A percentile compares a stretch with the other conserved stretches of the same genome.
Conservation (phyloP, 371 early-diverging fungal species). For the Encephalitozoon hellem region DNA sequence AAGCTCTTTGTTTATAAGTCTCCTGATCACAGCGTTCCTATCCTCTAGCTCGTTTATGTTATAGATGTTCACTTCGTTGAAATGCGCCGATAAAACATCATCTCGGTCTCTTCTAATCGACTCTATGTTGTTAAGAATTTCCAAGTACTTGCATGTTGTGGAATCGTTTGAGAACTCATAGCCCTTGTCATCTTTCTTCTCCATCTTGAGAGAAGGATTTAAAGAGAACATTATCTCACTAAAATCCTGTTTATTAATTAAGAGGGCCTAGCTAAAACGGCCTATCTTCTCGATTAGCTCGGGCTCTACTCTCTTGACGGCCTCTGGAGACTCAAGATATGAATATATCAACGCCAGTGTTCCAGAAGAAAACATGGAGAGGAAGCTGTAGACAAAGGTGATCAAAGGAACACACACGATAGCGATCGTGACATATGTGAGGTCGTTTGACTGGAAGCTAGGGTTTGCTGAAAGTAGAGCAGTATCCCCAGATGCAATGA, state of each 20-base stretch:
- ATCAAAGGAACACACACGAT: neutral
- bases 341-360: neutral
- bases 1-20: constrained; percentile 17
- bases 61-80: constrained; percentile 27
- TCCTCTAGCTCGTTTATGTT: constrained; percentile 40
- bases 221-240: neutral
- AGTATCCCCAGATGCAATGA: neutral
- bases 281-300: neutral
- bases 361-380: neutral
- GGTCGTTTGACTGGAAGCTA: neutral
- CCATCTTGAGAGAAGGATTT: neutral
- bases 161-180: neutral
- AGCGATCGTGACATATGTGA: neutral
- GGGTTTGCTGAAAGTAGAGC: neutral
- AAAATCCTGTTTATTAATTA: neutral
- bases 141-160: neutral
- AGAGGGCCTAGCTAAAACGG: neutral
- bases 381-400: neutral
- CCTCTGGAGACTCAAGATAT: neutral
- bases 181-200: neutral
- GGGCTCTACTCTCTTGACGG: neutral
- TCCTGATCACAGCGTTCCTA: neutral
- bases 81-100: constrained; percentile 12
- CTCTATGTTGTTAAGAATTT: constrained; percentile 26
- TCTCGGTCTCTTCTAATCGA: constrained; percentile 10